Percentiles rank a stretch among this genome's conserved stretches.
Evolutionary conservation across 2,329 filamentous ascomycete genomes (phyloP).

Genomic region (Curvularia sp.): DNA sequence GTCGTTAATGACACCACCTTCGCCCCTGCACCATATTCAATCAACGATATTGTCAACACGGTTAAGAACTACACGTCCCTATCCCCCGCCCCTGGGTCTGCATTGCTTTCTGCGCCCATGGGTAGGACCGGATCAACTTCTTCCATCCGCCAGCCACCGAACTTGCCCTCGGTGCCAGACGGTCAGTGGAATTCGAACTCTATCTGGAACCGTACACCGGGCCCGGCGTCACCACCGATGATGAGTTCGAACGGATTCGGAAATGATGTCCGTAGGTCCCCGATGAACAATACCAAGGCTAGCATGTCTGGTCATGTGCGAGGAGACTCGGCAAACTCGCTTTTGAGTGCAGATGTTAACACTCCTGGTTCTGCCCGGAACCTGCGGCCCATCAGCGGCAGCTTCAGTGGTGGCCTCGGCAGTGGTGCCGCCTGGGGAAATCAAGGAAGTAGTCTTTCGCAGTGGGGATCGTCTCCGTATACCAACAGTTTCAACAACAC

Average conservation of each 20-base stretch:
- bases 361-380: slow-evolving; percentile 25
- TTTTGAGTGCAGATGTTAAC: slow-evolving; percentile 44
- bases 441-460: slow-evolving; percentile 30
- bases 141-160: slow-evolving; percentile 44
- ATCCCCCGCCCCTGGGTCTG: slow-evolving; percentile 36
- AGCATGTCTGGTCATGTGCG: slow-evolving; percentile 51
- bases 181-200: slow-evolving; percentile 45
- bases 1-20: slow-evolving; percentile 43
- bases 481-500: slow-evolving; percentile 28
- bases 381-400: slow-evolving; percentile 36
- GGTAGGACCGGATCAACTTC: slow-evolving; percentile 44
- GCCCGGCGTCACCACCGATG: slow-evolving; percentile 41
- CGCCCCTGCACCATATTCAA: slow-evolving; percentile 38
- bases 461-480: slow-evolving; percentile 35
- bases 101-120: slow-evolving; percentile 43
- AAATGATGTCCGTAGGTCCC: slow-evolving; percentile 38
- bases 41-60: slow-evolving; percentile 49
- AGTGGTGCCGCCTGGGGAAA: slow-evolving; percentile 46
- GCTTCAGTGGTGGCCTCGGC: slow-evolving; percentile 30
- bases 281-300: slow-evolving; percentile 42
- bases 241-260: slow-evolving; percentile 24
- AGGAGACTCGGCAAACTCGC: slow-evolving; percentile 53
- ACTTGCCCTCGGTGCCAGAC: slow-evolving; percentile 48
- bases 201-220: slow-evolving; percentile 49
- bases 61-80: slow-evolving; percentile 46